These are phyloP conservation scores for Prunus yedoensis DNA, from an alignment of 331 rosid genomes.

Conservation along the genomic window DNA sequence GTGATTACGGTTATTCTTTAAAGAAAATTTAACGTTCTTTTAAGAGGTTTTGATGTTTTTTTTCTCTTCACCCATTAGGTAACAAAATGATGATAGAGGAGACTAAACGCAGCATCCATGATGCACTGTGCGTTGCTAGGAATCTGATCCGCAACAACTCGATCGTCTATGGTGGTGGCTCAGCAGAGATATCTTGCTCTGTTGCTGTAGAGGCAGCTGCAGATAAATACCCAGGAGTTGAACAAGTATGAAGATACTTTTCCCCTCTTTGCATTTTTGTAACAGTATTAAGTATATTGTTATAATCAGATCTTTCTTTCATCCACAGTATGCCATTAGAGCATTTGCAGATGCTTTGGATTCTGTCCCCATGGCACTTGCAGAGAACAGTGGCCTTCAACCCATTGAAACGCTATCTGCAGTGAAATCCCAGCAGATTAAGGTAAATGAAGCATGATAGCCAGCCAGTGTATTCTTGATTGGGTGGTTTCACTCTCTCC, in stretches of 20 bases:
- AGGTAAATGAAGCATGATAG: conserved; percentile 42
- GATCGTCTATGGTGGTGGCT: conserved; percentile 95
- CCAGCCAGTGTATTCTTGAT: background rate
- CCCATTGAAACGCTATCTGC: conserved; percentile 92
- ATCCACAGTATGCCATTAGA: conserved; percentile 88
- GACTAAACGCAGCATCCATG: conserved; percentile 95
- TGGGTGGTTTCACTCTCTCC: background rate
- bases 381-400: conserved; percentile 98
- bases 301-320: conserved; percentile 13
- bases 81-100: conserved; percentile 98
- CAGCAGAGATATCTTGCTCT: conserved; percentile 90
- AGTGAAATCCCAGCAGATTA: conserved; percentile 91
- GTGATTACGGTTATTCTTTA: background rate
- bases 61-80: conserved; percentile 38
- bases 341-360: conserved; percentile 96
- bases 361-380: conserved; percentile 92
- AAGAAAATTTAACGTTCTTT: conserved; percentile 17
- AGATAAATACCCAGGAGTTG: conserved; percentile 89
- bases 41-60: conserved; percentile 15
- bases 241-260: conserved; percentile 57
- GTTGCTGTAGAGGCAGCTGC: conserved; percentile 93
- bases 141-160: conserved; percentile 96
- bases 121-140: conserved; percentile 95
- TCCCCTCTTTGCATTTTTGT: background rate
- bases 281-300: background rate